Conservation (phyloP, 352 stramenopile genomes). For the Globisporangium acanthophoron region DNA sequence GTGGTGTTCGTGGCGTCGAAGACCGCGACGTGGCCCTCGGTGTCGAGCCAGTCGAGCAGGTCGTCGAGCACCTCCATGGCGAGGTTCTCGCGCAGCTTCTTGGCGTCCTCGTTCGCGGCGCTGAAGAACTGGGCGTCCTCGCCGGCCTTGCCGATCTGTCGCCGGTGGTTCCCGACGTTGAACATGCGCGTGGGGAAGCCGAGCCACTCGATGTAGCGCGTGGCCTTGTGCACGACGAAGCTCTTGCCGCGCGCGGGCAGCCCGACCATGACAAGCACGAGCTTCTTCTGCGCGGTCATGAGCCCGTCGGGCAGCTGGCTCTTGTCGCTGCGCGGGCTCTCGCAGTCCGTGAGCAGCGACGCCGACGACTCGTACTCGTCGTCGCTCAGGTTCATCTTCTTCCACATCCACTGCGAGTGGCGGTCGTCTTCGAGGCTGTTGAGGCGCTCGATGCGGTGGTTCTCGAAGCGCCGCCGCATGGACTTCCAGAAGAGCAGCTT, state of each 20-base stretch:
- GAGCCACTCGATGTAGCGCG: slow-evolving; percentile 92
- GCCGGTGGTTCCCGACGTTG: slow-evolving; percentile 93
- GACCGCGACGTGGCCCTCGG: slow-evolving; percentile 88
- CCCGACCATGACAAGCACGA: slow-evolving; percentile 92
- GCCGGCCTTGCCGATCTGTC: slow-evolving; percentile 63
- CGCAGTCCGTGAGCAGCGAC: slow-evolving; percentile 13
- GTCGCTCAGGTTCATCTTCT: slow-evolving; percentile 23
- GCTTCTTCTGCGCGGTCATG: slow-evolving; percentile 77
- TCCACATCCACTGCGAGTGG: slow-evolving; percentile 80
- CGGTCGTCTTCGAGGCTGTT: slow-evolving; percentile 56
- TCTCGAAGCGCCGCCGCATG: slow-evolving; percentile 73
- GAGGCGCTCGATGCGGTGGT: slow-evolving; percentile 63
- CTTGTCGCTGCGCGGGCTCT: slow-evolving; percentile 10
- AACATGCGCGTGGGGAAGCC: slow-evolving; percentile 91
- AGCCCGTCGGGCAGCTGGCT: slow-evolving; percentile 38
- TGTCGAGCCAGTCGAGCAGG: slow-evolving; percentile 90
- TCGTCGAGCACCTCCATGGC: slow-evolving; percentile 84
- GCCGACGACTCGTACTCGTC: slow-evolving; percentile 16
- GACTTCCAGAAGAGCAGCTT: slow-evolving; percentile 60
- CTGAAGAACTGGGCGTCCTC: slow-evolving; percentile 90
- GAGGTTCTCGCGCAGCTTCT: slow-evolving; percentile 82
- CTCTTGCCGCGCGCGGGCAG: slow-evolving; percentile 94
- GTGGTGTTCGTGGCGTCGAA: slow-evolving; percentile 97
- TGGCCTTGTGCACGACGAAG: slow-evolving; percentile 93
- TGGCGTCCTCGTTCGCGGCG: slow-evolving; percentile 79